Conservation (phyloP, 495 filamentous ascomycete species). For the Aspergillus sclerotioniger region DNA sequence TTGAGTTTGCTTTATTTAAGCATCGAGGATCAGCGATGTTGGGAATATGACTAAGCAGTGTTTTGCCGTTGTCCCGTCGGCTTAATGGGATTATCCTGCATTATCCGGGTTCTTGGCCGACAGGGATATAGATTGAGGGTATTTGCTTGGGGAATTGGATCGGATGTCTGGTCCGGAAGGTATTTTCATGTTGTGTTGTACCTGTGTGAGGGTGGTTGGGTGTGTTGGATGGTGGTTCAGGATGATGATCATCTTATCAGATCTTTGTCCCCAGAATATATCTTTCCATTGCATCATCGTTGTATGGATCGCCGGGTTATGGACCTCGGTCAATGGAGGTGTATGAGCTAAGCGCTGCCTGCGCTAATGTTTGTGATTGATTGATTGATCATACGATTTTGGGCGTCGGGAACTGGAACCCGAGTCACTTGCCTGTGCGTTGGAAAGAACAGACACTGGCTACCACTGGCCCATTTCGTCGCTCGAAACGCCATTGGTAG, state of each 20-base stretch:
- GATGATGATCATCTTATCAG: background rate
- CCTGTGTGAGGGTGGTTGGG: no score
- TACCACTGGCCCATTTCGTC: background rate
- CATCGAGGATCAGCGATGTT: background rate
- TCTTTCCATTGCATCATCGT: no score
- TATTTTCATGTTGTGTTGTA: no score
- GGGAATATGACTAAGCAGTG: constrained; percentile 1
- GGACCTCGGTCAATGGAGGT: background rate
- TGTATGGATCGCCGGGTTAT: background rate
- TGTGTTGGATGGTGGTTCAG: background rate
- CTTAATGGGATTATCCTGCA: background rate
- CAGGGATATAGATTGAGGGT: background rate
- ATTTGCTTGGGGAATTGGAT: background rate
- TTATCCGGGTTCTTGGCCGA: background rate
- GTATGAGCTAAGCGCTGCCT: background rate
- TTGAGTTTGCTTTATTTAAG: background rate
- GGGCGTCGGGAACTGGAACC: background rate
- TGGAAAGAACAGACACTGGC: no score
- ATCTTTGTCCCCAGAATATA: background rate
- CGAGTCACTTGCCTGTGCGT: background rate
- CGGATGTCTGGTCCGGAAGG: background rate
- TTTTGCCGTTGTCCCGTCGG: background rate
- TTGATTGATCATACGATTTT: background rate
- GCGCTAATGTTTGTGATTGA: no score
- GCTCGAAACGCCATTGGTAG: background rate